A percentile compares a stretch with the other conserved stretches of the same genome.
Evolutionary conservation across 306 rosid genomes (phyloP).

Genomic region (Begonia fuchsioides): DNA sequence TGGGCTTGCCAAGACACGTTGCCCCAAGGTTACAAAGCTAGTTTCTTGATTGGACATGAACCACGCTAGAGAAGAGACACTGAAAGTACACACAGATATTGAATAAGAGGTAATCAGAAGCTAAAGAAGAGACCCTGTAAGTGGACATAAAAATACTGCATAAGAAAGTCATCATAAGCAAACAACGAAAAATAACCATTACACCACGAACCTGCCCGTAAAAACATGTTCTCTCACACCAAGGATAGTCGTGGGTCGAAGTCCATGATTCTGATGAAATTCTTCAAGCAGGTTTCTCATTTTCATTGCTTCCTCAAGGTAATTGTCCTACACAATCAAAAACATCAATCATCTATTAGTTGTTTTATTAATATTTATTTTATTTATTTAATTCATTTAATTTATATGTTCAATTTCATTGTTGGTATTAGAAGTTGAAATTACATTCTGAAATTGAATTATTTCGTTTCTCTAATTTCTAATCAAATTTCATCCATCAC

Average conservation of each 20-base stretch:
- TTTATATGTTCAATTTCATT: too few relatives aligned
- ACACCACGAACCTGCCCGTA: conserved; percentile 64
- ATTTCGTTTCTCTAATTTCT: too few relatives aligned
- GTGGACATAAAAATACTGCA: conserved; percentile 11
- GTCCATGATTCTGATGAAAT: conserved; percentile 90
- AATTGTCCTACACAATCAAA: conserved; percentile 52
- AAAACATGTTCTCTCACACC: conserved; percentile 98
- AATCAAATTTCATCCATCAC: too few relatives aligned
- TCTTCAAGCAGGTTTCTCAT: conserved; percentile 98
- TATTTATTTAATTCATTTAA: too few relatives aligned
- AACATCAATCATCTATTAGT: background rate
- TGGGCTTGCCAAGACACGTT: conserved; percentile 96
- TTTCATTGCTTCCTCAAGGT: conserved; percentile 95
- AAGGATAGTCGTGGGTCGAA: conserved; percentile 81
- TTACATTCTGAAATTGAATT: too few relatives aligned
- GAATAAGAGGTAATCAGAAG: conserved; percentile 10
- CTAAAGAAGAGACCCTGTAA: conserved; percentile 5
- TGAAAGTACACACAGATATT: conserved; percentile 21
- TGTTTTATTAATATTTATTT: too few relatives aligned
- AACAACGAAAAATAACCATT: too few relatives aligned
- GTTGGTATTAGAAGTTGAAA: too few relatives aligned
- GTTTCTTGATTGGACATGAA: conserved; percentile 99
- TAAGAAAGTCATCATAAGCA: background rate
- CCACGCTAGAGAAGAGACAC: conserved; percentile 99
- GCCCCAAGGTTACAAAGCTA: conserved; percentile 91